These are phyloP conservation scores for Fraxinus xanthoxyloides DNA, from an alignment of 305 asterid species.

Conservation along the genomic window DNA sequence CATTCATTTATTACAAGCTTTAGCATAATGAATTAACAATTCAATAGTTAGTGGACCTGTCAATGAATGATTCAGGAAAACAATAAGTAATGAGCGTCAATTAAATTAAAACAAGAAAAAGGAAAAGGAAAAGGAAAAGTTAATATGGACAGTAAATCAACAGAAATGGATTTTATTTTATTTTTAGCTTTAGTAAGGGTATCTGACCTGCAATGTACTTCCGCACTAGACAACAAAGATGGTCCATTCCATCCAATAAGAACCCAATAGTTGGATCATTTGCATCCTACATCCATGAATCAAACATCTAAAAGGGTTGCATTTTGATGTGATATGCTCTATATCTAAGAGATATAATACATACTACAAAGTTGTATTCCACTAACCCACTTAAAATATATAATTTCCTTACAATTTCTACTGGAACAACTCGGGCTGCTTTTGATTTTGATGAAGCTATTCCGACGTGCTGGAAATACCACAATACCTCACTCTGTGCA, in stretches of 20 bases:
- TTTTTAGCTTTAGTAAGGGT: constrained; percentile 13
- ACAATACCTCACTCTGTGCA: constrained; percentile 92
- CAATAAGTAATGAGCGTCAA: constrained; percentile 7
- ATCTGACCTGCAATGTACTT: constrained; percentile 94
- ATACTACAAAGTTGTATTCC: constrained; percentile 16
- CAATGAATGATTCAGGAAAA: constrained; percentile 11
- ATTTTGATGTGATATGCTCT: neutral
- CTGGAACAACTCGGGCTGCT: constrained; percentile 73
- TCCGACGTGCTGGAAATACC: constrained; percentile 98
- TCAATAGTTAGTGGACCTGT: constrained; percentile 15
- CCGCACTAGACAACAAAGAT: constrained; percentile 93
- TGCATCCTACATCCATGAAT: constrained; percentile 67
- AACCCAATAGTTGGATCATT: constrained; percentile 98
- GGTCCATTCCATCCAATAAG: constrained; percentile 95
- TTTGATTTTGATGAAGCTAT: constrained; percentile 75
- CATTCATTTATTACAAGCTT: constrained; percentile 16
- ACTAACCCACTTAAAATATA: neutral
- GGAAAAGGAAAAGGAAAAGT: neutral
- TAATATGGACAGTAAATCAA: constrained; percentile 14
- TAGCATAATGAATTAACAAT: neutral
- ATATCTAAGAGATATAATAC: constrained; percentile 4
- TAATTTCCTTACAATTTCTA: constrained; percentile 75
- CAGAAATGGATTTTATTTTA: neutral
- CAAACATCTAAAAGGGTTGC: constrained; percentile 6
- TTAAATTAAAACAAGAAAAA: neutral